Percentiles rank a stretch among this genome's conserved stretches.
phyloP scores from a whole-genome alignment of 768 basidiomycete species.

The Clitopilus hobsonii region DNA sequence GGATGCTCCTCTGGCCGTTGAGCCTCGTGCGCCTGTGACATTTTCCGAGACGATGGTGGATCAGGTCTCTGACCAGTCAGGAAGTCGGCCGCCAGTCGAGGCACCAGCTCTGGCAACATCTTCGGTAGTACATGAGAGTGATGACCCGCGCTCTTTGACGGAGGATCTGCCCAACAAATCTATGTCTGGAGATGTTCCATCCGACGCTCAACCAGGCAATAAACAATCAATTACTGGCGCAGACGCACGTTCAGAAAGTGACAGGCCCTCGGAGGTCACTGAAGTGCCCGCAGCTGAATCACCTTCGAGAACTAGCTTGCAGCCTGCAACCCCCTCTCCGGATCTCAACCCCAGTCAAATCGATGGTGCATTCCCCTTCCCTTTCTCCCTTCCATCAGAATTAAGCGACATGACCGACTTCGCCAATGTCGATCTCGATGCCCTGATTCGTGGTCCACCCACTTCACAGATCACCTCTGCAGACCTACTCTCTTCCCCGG shows the following conservation, averaged over 20 bases:
- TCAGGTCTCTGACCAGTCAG: too few species aligned
- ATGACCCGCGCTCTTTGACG: too few species aligned
- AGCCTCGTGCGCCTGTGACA: too few species aligned
- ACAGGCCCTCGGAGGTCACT: neutral
- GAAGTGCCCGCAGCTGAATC: neutral
- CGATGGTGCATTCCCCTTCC: neutral
- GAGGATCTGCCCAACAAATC: too few species aligned
- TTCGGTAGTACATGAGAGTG: too few species aligned
- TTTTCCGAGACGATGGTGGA: too few species aligned
- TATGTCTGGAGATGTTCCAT: too few species aligned
- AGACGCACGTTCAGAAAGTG: neutral
- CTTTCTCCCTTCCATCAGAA: neutral
- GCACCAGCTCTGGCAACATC: too few species aligned
- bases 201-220: too few species aligned
- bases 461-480: constrained; percentile 20
- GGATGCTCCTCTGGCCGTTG: too few species aligned
- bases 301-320: neutral
- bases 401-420: constrained; percentile 4
- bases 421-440: constrained; percentile 29
- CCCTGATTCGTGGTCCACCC: constrained; percentile 34
- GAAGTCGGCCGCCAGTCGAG: too few species aligned
- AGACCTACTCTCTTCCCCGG: constrained; percentile 35
- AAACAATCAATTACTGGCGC: too few species aligned
- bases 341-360: neutral
- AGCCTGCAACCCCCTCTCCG: neutral